phyloP scores from a whole-genome alignment of 192 early-diverging fungal species.

The Coemansia brasiliensis region DNA sequence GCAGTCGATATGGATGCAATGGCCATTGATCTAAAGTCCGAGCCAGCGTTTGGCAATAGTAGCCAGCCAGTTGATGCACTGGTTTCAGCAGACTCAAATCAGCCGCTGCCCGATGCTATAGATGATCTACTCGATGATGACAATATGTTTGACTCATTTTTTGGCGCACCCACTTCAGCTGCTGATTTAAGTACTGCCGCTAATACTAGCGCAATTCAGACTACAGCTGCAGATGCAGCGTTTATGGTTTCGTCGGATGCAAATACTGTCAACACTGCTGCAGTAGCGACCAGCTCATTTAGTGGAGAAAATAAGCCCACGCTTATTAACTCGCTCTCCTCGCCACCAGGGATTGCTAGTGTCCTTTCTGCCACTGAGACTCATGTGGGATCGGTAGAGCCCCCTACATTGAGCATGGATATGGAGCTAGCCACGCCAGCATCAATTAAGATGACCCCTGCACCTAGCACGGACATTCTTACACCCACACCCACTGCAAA shows the following conservation, averaged over 20 bases:
- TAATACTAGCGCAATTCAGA: not conserved
- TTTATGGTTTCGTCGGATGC: too few relatives aligned
- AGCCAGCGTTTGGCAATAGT: not conserved
- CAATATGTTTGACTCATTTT: conserved; percentile 48
- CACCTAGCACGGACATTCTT: conserved; percentile 35
- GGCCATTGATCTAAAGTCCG: conserved; percentile 9
- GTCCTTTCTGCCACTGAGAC: conserved; percentile 21
- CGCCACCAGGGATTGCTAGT: conserved; percentile 29
- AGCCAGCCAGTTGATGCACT: not conserved
- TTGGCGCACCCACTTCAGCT: conserved; percentile 16
- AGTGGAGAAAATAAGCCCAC: not conserved
- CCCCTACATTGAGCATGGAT: conserved; percentile 2
- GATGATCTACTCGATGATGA: conserved; percentile 45
- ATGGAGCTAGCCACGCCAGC: conserved; percentile 41
- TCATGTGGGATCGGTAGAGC: conserved; percentile 21
- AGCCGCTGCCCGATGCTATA: conserved; percentile 13
- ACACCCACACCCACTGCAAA: conserved; percentile 26
- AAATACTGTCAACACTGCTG: not conserved
- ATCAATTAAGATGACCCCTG: conserved; percentile 42
- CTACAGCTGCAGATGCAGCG: too few relatives aligned
- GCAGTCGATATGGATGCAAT: conserved; percentile 1
- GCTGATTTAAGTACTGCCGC: not conserved
- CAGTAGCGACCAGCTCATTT: not conserved
- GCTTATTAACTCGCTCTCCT: conserved; percentile 24
- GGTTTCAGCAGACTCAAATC: not conserved